Evolutionary conservation across 2,329 filamentous ascomycete species (phyloP).

Genomic region (Stenocarpella maydis): DNA sequence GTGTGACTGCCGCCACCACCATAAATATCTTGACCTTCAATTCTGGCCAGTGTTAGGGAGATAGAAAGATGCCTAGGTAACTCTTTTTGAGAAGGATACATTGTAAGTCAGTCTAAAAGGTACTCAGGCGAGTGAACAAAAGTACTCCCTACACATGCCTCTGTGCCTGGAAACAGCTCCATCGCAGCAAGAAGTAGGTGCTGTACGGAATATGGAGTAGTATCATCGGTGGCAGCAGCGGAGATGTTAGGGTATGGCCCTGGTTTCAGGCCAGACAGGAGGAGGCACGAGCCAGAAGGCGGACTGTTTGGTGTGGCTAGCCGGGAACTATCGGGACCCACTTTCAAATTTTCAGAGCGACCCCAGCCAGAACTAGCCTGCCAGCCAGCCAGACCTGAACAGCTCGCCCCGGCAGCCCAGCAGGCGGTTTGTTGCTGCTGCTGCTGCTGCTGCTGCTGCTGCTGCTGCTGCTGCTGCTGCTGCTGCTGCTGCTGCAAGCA

Average conservation of each 20-base stretch:
- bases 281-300: conserved; percentile 5
- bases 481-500: background rate
- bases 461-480: no score
- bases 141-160: background rate
- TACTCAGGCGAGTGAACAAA: background rate
- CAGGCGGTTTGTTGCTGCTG: no score
- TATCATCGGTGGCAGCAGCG: background rate
- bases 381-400: no score
- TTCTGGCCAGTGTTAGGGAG: background rate
- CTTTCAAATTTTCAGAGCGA: conserved; percentile 26
- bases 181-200: no score
- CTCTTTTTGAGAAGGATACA: background rate
- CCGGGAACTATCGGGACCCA: conserved; percentile 30
- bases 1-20: conserved; percentile 6
- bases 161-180: conserved; percentile 5
- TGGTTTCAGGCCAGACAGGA: background rate
- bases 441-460: no score
- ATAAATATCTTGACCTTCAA: background rate
- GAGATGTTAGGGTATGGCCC: background rate
- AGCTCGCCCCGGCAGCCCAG: background rate
- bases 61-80: background rate
- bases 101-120: background rate
- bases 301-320: conserved; percentile 22
- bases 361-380: background rate
- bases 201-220: no score